Percentiles rank a stretch among this genome's conserved stretches.
phyloP scores from a whole-genome alignment of 495 filamentous ascomycete species.

The Oidiodendron maius region DNA sequence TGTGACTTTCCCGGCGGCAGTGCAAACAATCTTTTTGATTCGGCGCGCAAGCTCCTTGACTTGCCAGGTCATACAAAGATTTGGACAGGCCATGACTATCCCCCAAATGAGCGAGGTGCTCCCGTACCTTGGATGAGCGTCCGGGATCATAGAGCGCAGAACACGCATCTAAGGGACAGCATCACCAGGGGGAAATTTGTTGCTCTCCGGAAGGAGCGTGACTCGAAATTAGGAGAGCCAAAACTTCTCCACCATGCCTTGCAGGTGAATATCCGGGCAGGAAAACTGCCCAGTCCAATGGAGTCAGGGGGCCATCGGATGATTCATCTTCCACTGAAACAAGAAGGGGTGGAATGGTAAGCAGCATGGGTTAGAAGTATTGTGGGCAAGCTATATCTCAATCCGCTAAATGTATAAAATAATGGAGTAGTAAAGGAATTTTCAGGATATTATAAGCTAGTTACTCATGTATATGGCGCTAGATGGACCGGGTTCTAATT shows the following conservation, averaged over 20 bases:
- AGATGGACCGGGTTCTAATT: too few species aligned
- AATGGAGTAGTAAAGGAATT: too few species aligned
- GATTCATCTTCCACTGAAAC: conserved; percentile 41
- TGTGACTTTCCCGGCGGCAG: conserved; percentile 57
- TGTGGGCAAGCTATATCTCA: too few species aligned
- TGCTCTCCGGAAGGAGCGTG: conserved; percentile 36
- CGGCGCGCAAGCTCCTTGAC: conserved; percentile 37
- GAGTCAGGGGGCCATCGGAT: conserved; percentile 30
- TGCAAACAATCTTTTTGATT: conserved; percentile 37
- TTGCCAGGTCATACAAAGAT: conserved; percentile 34
- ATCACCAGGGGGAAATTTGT: conserved; percentile 43
- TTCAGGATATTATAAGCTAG: too few species aligned
- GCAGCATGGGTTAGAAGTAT: too few species aligned
- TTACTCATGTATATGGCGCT: too few species aligned
- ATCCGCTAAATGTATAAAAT: too few species aligned
- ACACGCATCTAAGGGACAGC: conserved; percentile 46
- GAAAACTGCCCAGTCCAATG: conserved; percentile 34
- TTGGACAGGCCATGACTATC: conserved; percentile 43
- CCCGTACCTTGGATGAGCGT: conserved; percentile 39
- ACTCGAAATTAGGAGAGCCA: conserved; percentile 41
- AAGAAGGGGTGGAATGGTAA: too few species aligned
- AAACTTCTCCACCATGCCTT: conserved; percentile 48
- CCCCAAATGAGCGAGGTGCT: conserved; percentile 17
- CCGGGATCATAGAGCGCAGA: conserved; percentile 38
- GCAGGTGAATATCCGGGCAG: conserved; percentile 55